Base-by-base conservation (phyloP, 2,329 filamentous ascomycete genomes). In the Verticillium longisporum region DNA sequence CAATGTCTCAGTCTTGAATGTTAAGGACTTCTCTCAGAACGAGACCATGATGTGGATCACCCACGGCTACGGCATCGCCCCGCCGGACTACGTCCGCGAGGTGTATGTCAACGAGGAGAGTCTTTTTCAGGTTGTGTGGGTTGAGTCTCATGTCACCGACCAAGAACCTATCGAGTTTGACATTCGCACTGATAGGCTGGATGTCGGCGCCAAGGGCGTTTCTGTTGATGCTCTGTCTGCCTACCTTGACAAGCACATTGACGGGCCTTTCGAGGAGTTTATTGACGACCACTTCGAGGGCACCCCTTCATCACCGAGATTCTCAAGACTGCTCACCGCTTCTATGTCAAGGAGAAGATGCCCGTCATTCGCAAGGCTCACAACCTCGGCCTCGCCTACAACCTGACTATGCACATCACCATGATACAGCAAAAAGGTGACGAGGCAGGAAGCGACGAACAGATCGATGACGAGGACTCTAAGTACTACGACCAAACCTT, bases 231-330 rank as follows among this genome's bases (percentile, higher is more conserved):
- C 91, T 65, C 80, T 98, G 50, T 92, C 91, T 3, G 92, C 97
- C 71, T 98, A 98, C 72, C 87, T 98, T 36, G 93, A 98, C 77
- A 91, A 92, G 74, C 93, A 98, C 77, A 92, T 98, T 64, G 93
- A 97, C 69, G 88, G 88, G 50, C 90, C 90, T 61, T 97, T 97
- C 70, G 92, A 97, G 78, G 87, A 89, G 65, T 98, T 97, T 70
- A 91, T 98, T 61, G 91, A 97, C 67, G 91, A 97, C 72, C 95
- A 97, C 77, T 98, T 97, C 68, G 92, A 96, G 74, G 94, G 93
- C 60, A 97, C 2, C 91, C 89, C 26, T 98, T 98, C 80, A 83
- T 98, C 71, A 97, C 92, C 5, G 92, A 97, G 77, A 94, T 98
- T 70, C 84, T 98, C 70, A 97, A 97, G 86, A 97, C 93, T 1